Base-by-base conservation (phyloP, 345 rosid genomes). In the Capsella bursapastoris region DNA sequence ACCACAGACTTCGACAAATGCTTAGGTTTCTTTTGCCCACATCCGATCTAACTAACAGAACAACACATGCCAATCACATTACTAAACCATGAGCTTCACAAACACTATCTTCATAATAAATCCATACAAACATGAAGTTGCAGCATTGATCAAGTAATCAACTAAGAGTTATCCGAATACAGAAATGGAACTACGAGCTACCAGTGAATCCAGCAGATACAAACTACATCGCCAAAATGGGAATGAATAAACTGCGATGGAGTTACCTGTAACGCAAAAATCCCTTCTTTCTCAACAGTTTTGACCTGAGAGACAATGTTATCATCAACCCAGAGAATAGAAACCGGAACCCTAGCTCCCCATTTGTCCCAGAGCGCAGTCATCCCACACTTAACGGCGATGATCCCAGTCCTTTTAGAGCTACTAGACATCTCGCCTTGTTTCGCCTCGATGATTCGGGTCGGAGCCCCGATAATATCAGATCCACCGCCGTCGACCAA, bases 241-340 rank as follows among this genome's bases (percentile, higher is more conserved):
- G 63, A 32, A 52, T 18, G 28, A 32, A 12, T 8, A 44, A 57
- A 40, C 79, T 47, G 48, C 70, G 50, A 68, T 69, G 47, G 55
- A 57, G 32, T 62, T 77, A 90, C 99, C 98, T 90, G 99, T 32
- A 92, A 68, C 48, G 97, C 77, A 71, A 88, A 92, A 68, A 88
- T 38, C 10, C 98, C 98, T 88, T 92, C 98, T 71, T 89, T 95
- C 68, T 92, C 98, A 16, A 90, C 29, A 49, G 97, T 92, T 78
- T 92, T 95, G 70, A 92, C 92, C 88, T 95, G 99, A 71, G 97
- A 82, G 63, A 95, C 99, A 40, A 92, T 85, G 74, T 92, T 95
- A 57, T 92, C 94, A 70, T 95, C 98, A 7, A 89, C 91, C 93
- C 93, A 92, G 8, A 95, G 89, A 10, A 95, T 69, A 50, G 90